Conservation (phyloP, 305 asterid species). For the Lippia alba region DNA sequence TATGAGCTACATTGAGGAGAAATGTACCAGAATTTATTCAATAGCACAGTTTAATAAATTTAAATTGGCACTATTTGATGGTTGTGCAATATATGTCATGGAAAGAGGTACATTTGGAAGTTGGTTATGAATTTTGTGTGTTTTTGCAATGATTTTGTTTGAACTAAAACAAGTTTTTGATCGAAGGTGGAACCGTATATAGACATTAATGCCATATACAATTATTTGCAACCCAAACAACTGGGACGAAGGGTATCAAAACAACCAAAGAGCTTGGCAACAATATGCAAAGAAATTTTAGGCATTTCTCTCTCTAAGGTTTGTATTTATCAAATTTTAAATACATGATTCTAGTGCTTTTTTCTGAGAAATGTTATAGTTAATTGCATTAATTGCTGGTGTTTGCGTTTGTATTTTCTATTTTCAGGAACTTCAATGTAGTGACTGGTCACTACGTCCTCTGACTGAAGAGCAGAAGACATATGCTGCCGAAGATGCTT, state of each 20-base stretch:
- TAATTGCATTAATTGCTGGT: background rate
- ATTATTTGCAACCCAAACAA: constrained; percentile 63
- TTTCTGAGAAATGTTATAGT: constrained; percentile 13
- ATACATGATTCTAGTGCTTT: background rate
- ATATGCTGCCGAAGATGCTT: constrained; percentile 92
- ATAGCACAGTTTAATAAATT: background rate
- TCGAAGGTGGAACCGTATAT: constrained; percentile 85
- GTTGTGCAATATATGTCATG: constrained; percentile 17
- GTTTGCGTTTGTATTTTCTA: background rate
- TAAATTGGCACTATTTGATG: background rate
- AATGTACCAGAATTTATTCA: background rate
- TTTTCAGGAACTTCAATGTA: constrained; percentile 89
- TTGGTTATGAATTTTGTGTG: constrained; percentile 3
- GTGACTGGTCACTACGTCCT: constrained; percentile 97
- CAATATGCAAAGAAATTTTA: constrained; percentile 76
- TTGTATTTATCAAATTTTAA: constrained; percentile 13
- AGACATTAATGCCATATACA: constrained; percentile 70
- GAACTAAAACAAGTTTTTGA: constrained; percentile 29
- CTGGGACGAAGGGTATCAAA: constrained; percentile 57
- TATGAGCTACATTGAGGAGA: constrained; percentile 25
- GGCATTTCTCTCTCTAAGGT: constrained; percentile 87
- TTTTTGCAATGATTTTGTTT: constrained; percentile 9
- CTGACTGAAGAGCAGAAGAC: constrained; percentile 80
- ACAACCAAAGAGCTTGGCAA: constrained; percentile 83
- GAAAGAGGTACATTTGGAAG: background rate